Conservation (phyloP, 2,329 filamentous ascomycete species). For the Waltergamsia citrina region DNA sequence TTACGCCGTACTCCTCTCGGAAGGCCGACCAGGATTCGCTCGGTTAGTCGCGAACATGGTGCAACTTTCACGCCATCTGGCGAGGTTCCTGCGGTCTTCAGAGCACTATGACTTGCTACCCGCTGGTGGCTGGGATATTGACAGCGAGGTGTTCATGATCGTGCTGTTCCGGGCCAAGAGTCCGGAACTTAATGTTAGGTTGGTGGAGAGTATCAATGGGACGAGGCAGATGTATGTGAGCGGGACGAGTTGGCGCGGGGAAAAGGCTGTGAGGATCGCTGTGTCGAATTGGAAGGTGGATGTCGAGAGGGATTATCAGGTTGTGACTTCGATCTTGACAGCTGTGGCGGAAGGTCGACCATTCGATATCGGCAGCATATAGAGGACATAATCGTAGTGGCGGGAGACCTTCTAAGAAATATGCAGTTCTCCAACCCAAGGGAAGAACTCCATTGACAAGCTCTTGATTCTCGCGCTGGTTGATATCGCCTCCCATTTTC, state of each 20-base stretch:
- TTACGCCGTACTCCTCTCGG: constrained; percentile 68
- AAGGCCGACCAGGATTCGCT: constrained; percentile 61
- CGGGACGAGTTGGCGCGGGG: constrained; percentile 67
- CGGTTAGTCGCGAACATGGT: constrained; percentile 67
- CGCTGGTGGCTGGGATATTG: constrained; percentile 27
- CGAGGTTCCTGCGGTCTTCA: constrained; percentile 50
- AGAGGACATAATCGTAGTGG: background rate
- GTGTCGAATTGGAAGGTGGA: constrained; percentile 79
- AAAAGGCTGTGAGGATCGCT: constrained; percentile 70
- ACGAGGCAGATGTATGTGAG: constrained; percentile 72
- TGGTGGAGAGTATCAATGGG: constrained; percentile 67
- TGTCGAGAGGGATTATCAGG: constrained; percentile 51
- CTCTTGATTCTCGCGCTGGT: too few relatives aligned
- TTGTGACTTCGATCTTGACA: constrained; percentile 56
- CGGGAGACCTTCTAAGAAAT: background rate
- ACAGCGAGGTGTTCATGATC: constrained; percentile 44
- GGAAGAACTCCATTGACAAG: too few relatives aligned
- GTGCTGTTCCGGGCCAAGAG: constrained; percentile 72
- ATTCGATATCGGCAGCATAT: constrained; percentile 10
- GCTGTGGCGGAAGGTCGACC: constrained; percentile 27
- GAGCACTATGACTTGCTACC: constrained; percentile 60
- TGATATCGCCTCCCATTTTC: too few relatives aligned
- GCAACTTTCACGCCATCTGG: constrained; percentile 57
- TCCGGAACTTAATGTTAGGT: constrained; percentile 45
- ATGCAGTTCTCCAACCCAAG: too few relatives aligned